Base-by-base conservation (phyloP, 805 yeast genomes). In the Tetrapisispora nanseiensis region DNA sequence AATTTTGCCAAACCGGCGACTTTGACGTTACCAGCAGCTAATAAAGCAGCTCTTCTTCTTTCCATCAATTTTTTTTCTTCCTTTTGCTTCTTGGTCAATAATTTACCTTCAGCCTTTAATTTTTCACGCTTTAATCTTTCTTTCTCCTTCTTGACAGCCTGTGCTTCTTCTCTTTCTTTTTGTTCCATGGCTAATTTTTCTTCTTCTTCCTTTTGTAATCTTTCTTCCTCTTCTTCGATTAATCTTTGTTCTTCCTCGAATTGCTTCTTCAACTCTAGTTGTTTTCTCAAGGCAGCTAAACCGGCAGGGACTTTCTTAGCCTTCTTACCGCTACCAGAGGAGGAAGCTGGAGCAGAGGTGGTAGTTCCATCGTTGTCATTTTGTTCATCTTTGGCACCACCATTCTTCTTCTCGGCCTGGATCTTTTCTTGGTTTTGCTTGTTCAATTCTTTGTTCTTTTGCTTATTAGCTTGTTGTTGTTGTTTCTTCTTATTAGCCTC, bases 101-200 rank as follows among this genome's bases (percentile, higher is more conserved):
- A 78, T 61, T 92, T 92, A 58, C 99, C 99, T 67, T 90, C 97
- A 28, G 96, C 92, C 67, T 85, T 86, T 62, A 92, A 77, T 67
- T 86, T 90, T 56, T 92, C 98, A 51, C 76, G 82, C 71, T 83
- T 87, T 46, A 75, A 74, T 66, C 75, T 82, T 57, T 90, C 97
- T 61, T 78, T 84, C 65, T 92, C 98, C 56, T 80, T 86, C 75
- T 84, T 90, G 11, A 70, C 72, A 52, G 66, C 70, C 43, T 72
- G 76, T 30, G 75, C 78, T 51, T 76, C 89, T 48, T 72, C 74
- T 44, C 70, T 70, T 42, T 68, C 76, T 20, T 57, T 61, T 41
- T 65, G 72, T 42, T 66, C 73, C 31, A 61, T 61, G 16, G 66
- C 66, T n/a, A 52, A 51, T 40, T 68, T 68, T 40, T 73, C 80